Evolutionary conservation across 257 asterid species (phyloP).

Genomic region (Plectranthus barbatus): DNA sequence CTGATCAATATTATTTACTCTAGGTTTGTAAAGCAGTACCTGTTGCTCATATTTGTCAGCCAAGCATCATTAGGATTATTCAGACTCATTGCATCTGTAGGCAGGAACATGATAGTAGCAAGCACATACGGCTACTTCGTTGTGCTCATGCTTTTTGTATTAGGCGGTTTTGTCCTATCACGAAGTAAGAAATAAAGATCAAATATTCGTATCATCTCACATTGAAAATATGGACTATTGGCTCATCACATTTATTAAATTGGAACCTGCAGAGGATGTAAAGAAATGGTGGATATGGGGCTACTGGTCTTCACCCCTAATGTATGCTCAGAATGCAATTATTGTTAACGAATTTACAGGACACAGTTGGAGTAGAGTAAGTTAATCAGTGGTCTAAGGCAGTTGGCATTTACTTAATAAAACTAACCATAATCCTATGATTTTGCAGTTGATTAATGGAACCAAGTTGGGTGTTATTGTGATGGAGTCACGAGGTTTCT

Average conservation of each 20-base stretch:
- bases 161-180: conserved; percentile 64
- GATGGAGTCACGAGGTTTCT: conserved; percentile 27
- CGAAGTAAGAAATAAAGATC: conserved; percentile 32
- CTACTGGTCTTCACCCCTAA: conserved; percentile 65
- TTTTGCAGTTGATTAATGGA: conserved; percentile 15
- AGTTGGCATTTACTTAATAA: not conserved
- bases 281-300: conserved; percentile 89
- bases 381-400: not conserved
- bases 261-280: conserved; percentile 31
- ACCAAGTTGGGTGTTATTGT: conserved; percentile 24
- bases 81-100: conserved; percentile 46
- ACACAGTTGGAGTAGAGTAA: conserved; percentile 52
- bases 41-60: conserved; percentile 33
- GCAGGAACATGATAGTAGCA: conserved; percentile 62
- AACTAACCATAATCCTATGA: not conserved
- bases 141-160: conserved; percentile 38
- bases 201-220: not conserved
- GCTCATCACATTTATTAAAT: not conserved
- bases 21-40: conserved; percentile 54
- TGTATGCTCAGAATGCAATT: conserved; percentile 62
- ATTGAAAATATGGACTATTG: not conserved
- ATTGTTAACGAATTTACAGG: conserved; percentile 56
- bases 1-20: conserved; percentile 1
- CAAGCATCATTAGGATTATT: conserved; percentile 54
- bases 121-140: conserved; percentile 57